Conservation (phyloP, 441 rosid genomes). For the Euphorbia schlechtendalii region DNA sequence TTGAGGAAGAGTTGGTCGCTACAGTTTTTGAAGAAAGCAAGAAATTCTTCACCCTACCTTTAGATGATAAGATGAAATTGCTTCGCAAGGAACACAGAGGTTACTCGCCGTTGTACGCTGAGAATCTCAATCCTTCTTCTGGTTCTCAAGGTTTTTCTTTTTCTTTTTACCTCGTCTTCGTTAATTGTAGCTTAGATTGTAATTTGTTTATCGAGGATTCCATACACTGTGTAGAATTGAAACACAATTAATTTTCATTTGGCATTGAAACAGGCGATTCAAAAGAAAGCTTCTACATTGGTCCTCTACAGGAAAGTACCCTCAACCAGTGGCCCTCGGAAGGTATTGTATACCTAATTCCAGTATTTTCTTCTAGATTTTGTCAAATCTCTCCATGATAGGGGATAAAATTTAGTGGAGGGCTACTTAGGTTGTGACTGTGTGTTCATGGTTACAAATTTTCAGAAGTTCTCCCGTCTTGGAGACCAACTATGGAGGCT, state of each 20-base stretch:
- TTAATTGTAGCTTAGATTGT: background rate
- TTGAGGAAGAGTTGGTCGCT: constrained; percentile 37
- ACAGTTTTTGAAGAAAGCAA: constrained; percentile 42
- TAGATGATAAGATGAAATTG: constrained; percentile 49
- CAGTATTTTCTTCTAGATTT: background rate
- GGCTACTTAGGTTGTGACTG: too few species aligned
- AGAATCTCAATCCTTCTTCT: constrained; percentile 47
- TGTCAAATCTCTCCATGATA: background rate
- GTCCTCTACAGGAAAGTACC: constrained; percentile 35
- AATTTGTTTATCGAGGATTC: too few species aligned
- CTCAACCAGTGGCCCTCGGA: constrained; percentile 71
- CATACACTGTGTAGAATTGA: too few species aligned
- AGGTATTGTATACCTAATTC: constrained; percentile 27
- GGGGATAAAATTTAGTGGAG: constrained; percentile 1
- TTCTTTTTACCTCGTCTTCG: background rate
- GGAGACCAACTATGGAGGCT: constrained; percentile 60
- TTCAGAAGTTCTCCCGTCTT: constrained; percentile 59
- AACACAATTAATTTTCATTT: background rate
- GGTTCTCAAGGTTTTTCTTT: constrained; percentile 38
- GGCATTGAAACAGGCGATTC: constrained; percentile 47
- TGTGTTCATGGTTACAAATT: constrained; percentile 21
- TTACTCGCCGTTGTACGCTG: constrained; percentile 52
- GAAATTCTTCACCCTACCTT: constrained; percentile 51
- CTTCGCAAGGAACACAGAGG: constrained; percentile 50
- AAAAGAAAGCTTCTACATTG: constrained; percentile 67